Base-by-base conservation (phyloP, 2,329 filamentous ascomycete genomes). In the Parafenestella ontariensis region DNA sequence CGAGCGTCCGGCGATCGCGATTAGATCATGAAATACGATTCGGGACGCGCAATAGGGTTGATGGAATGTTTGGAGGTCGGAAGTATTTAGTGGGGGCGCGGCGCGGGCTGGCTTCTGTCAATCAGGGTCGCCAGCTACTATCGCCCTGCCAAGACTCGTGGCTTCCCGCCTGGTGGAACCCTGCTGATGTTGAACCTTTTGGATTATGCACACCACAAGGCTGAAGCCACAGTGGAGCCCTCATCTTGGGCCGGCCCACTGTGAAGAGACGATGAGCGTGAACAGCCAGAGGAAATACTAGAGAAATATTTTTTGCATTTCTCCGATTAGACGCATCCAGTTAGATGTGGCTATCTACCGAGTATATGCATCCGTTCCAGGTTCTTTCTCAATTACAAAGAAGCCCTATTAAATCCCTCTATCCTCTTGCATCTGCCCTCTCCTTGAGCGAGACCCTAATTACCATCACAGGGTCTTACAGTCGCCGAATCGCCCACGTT, bases 1-100 rank as follows among this genome's bases (percentile, higher is more conserved):
- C 50, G 46, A 48, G 46, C 29, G 23, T 46, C 37, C 21, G 40
- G 57, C 46, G 43, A 37, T 17, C 20, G 49, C 29, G 47, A 48
- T 50, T 59, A 40, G 24, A 40, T 24, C 37, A 40, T 40, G 37
- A 23, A 21, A 23, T 6, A 24, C 13, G 41, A 31, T 43, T 42
- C n/a, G 5, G 17, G 11, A 26, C n/a, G 41, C 21, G 24, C 41
- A 29, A 24, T 23, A 42, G 24, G 23, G 13, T 29, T 23, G 17
- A 29, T 10, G 24, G 24, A 13, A 40, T 10, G 13, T 23, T 40
- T 7, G 21, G 21, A 24, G 8, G 23, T 26, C n/a, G 41, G n/a
- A 26, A n/a, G 24, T 10, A 43, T 26, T 29, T 29, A 23, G 41
- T 43, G n/a, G n/a, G 11, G 13, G 17, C 13, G 41, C 9, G 15